Conservation (phyloP, 192 early-diverging fungal genomes). For the Chytriomyces confervae region DNA sequence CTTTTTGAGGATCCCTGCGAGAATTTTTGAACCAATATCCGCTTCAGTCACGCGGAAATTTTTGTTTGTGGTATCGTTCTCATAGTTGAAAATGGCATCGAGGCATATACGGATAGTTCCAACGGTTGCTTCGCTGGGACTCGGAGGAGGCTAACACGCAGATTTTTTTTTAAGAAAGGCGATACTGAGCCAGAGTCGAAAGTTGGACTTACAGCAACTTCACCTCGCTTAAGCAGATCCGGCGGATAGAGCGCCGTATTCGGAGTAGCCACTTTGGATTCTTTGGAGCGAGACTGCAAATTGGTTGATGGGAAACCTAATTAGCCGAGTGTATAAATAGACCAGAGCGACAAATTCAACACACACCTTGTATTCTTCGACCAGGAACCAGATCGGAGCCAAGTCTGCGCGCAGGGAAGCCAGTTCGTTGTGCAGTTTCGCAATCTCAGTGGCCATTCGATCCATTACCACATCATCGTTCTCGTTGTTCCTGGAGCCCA, state of each 20-base stretch:
- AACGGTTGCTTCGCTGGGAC: conserved; percentile 36
- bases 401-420: conserved; percentile 37
- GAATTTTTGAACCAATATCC: conserved; percentile 85
- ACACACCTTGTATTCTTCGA: conserved; percentile 44
- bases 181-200: not conserved
- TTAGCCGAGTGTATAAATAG: not conserved
- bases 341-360: not conserved
- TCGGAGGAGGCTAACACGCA: not conserved
- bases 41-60: conserved; percentile 81
- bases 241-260: not conserved
- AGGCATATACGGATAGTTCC: conserved; percentile 87
- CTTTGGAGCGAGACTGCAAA: not conserved
- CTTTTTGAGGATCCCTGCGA: conserved; percentile 84
- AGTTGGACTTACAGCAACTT: conserved; percentile 6
- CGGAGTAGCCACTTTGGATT: conserved; percentile 16
- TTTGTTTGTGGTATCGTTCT: conserved; percentile 77
- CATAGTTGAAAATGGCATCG: conserved; percentile 68
- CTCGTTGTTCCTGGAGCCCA: no score
- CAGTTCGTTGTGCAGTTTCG: conserved; percentile 29
- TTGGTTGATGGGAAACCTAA: not conserved
- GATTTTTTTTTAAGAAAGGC: no score
- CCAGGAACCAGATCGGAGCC: conserved; percentile 46
- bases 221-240: not conserved
- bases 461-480: conserved; percentile 64
- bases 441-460: conserved; percentile 28